Evolutionary conservation across 2,329 filamentous ascomycete genomes (phyloP), one percentile per base, ranked within the genome.

Genomic region (Aphanoascus verrucosus): DNA sequence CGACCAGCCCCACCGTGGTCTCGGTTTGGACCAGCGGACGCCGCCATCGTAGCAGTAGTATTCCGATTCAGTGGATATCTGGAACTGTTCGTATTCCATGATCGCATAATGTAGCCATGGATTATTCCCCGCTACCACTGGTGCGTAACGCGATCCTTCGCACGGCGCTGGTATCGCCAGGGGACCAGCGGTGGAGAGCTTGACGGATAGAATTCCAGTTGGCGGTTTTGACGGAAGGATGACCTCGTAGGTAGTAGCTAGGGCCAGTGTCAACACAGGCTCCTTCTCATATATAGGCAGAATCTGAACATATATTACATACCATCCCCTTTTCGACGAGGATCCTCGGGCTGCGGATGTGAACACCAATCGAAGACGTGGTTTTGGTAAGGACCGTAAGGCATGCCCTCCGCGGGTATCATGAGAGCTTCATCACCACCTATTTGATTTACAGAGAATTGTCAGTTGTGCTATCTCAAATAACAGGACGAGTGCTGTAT

Each of bases 51-150:
- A 19, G 23, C 7, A 46, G 43, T 41, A 53, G 35, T 20, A 34
- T 32, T 38, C 32, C 32, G 50, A 44, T 42, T 53, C 50, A 17
- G 50, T 47, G 19, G 50, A 53, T 45, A 53, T 35, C 20, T 35
- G 41, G 35, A 53, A 53, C 38, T 46, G 23, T 37, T 53, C 50
- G 42, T 46, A 53, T 35, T 46, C 50, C 32, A 53, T 53, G 42
- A 53, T 44, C 42, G 50, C 50, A 34, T 53, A 53, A 35, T 20
- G 50, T 28, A 53, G 31, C 50, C 50, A 53, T 53, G 38, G 50
- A 17, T 46, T 37, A 42, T 46, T 19, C 41, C n/a, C 28, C 17
- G 41, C 28, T 44, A 15, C 17, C 32, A 12, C 41, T 35, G 50
- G 41, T 14, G 19, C 12, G 42, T 46, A 20, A 12, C 41, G 20